phyloP scores from a whole-genome alignment of 495 filamentous ascomycete genomes.

The Xylaria intraflava region DNA sequence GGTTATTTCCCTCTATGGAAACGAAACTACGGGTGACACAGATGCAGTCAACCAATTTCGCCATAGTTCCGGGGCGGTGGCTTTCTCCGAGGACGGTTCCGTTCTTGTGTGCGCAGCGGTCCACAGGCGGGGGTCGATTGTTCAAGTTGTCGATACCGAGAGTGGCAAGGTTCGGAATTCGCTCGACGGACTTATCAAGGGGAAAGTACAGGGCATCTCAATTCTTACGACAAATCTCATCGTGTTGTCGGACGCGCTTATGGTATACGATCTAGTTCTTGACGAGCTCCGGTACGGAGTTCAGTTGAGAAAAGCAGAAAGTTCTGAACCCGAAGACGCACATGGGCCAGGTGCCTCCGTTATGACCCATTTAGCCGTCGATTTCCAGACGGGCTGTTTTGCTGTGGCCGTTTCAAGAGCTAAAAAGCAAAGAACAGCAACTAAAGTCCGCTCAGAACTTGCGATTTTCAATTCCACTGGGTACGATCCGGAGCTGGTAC shows the following conservation, averaged over 20 bases:
- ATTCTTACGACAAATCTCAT: constrained; percentile 57
- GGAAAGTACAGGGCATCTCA: constrained; percentile 48
- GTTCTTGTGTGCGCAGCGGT: constrained; percentile 58
- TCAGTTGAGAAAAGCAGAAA: constrained; percentile 20
- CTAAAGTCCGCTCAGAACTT: constrained; percentile 40
- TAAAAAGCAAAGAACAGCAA: constrained; percentile 17
- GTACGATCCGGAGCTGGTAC: constrained; percentile 42
- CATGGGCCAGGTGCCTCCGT: constrained; percentile 14
- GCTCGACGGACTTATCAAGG: constrained; percentile 48
- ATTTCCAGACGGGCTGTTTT: constrained; percentile 49
- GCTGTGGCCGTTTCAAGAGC: constrained; percentile 47
- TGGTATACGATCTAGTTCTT: constrained; percentile 61
- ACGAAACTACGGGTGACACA: constrained; percentile 32
- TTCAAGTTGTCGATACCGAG: constrained; percentile 56
- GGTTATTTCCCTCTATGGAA: constrained; percentile 47
- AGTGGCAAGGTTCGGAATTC: constrained; percentile 49
- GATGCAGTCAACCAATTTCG: constrained; percentile 4
- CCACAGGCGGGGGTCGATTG: constrained; percentile 36
- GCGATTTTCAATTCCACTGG: constrained; percentile 49
- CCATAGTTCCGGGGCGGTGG: constrained; percentile 48
- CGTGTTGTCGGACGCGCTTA: constrained; percentile 53
- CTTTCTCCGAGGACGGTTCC: constrained; percentile 84
- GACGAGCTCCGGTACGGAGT: constrained; percentile 49
- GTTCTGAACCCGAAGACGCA: constrained; percentile 10
- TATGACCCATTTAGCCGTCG: constrained; percentile 56